These are phyloP conservation scores for Kalaharituber pfeilii DNA, from an alignment of 2,329 filamentous ascomycete species.

Conservation along the genomic window DNA sequence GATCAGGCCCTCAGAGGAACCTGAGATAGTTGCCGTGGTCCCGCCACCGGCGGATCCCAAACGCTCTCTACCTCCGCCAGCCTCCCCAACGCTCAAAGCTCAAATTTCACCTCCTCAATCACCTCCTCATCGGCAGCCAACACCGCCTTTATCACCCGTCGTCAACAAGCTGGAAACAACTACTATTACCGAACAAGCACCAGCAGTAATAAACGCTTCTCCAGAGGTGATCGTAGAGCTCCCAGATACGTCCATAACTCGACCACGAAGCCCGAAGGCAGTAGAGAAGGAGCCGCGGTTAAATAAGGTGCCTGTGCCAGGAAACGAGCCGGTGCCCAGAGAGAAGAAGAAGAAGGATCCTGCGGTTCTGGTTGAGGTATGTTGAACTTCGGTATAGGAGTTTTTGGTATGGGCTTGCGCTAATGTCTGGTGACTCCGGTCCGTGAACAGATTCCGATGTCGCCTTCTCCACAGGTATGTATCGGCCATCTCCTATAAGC, in stretches of 20 bases:
- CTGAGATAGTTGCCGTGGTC: background rate
- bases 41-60: background rate
- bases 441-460: background rate
- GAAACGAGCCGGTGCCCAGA: background rate
- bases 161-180: background rate
- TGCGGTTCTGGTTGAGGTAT: background rate
- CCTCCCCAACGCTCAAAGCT: background rate
- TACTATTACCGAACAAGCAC: background rate
- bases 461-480: background rate
- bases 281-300: background rate
- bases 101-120: background rate
- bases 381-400: no score
- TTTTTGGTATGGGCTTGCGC: no score
- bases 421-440: no score
- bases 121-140: background rate
- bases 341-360: background rate
- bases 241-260: background rate
- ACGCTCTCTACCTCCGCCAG: background rate
- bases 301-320: background rate
- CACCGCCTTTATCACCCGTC: background rate
- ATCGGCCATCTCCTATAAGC: no score
- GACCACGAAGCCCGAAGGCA: background rate
- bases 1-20: background rate
- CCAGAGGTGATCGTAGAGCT: background rate
- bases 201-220: no score